Evolutionary conservation across 768 basidiomycete genomes (phyloP), one percentile per base, ranked within the genome.

Genomic region (Collybia mongolica): DNA sequence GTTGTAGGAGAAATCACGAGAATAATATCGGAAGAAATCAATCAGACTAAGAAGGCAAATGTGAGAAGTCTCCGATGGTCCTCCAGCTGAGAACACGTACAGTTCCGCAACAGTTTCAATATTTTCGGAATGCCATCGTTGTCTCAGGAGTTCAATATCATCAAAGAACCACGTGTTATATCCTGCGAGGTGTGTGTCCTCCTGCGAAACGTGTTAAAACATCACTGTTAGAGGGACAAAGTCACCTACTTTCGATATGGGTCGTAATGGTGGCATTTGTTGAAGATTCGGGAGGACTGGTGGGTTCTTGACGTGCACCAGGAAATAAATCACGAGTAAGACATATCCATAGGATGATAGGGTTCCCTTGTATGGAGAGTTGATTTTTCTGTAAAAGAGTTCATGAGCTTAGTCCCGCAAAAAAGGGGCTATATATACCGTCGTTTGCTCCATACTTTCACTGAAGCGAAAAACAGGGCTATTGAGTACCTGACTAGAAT

Each of bases 391-490:
- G 60, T 1, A 22, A 3, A 41, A 48, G 24, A 26, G 24, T 40
- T 39, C 26, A 24, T 53, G 38, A 56, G 46, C 36, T 48, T 44
- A 42, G 12, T 37, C 22, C 44, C 52, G 24, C 47, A 15, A 11
- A 42, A 38, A 17, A 20, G 38, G 28, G 46, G 23, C 29, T 12
- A 44, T 48, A 57, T 72, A 32, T 49, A 89, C 90, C 95, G 81
- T 69, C 93, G 82, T 72, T 98, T 99, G 61, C 92, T 91, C 96
- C 96, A 99, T 18, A 99, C 93, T 77, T 99, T 99, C 63, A 99
- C 95, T 98, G 43, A 26, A 45, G 39, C 24, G 11, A 12, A 37
- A 20, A 15, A 5, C 2, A 32, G 32, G 11, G 11, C 5, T 9
- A 14, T 14, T 2, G 9, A 32, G 11, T 3, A 12, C 4, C 11